Conservation (phyloP, 2,329 filamentous ascomycete genomes). For the Diaporthe aspalathi region DNA sequence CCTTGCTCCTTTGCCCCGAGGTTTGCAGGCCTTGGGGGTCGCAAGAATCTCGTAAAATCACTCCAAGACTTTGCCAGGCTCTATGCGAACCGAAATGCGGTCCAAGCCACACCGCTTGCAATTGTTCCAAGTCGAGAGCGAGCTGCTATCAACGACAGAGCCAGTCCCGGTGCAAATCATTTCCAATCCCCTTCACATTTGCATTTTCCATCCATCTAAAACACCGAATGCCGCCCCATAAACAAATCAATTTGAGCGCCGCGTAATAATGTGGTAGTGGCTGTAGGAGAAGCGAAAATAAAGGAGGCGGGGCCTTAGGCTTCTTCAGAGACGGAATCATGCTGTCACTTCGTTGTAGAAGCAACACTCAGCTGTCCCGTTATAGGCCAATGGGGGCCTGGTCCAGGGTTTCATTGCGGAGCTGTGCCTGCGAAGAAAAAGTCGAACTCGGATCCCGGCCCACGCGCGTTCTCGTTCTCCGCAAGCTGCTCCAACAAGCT, state of each 20-base stretch:
- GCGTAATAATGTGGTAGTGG: not conserved
- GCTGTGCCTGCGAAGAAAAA: slow-evolving; percentile 70
- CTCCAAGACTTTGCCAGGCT: slow-evolving; percentile 1
- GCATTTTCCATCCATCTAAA: slow-evolving; percentile 12
- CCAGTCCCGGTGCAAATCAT: not conserved
- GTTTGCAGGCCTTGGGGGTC: not conserved
- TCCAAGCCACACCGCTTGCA: not conserved
- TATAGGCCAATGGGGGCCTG: too few relatives aligned
- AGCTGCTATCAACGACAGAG: slow-evolving; percentile 8
- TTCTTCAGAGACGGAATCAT: not conserved
- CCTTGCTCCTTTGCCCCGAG: not conserved
- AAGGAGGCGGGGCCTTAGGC: not conserved
- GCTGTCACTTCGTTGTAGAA: not conserved
- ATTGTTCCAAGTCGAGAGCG: not conserved
- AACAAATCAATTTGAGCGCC: slow-evolving; percentile 16
- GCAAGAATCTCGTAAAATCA: not conserved
- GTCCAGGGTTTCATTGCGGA: slow-evolving; percentile 31
- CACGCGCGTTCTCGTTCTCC: slow-evolving; percentile 79
- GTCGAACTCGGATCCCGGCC: slow-evolving; percentile 79
- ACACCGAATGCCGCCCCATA: not conserved
- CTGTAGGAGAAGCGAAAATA: not conserved
- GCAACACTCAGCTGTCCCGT: not conserved
- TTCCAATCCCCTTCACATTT: not conserved
- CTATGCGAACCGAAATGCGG: not conserved
- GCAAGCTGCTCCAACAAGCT: slow-evolving; percentile 83